Evolutionary conservation across 75 land plant genomes (phyloP), one percentile per base, ranked within the genome.

Genomic region (Isoetes taiwanensis): DNA sequence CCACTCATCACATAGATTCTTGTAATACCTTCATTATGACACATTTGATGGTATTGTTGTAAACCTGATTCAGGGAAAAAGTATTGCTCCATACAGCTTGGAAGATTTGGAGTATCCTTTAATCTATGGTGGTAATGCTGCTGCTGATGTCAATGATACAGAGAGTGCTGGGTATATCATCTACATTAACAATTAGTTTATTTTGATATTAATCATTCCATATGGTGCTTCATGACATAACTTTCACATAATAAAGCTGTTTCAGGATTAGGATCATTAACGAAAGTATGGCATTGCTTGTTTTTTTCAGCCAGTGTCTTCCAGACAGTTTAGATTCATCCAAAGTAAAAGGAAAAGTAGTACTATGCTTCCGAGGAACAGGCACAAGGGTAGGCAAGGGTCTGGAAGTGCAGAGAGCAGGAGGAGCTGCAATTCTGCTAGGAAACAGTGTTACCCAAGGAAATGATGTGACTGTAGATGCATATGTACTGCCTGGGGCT

Each of bases 31-130:
- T 78, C 29, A 78, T 73, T 24, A 74, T 71, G 6, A 71, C 61
- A 1, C 23, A 52, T 8, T 25, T 56, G 12, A 30, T 34, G n/a
- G 11, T 38, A n/a, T n/a, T n/a, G n/a, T n/a, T n/a, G n/a, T n/a
- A n/a, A n/a, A n/a, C n/a, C n/a, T n/a, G n/a, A n/a, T n/a, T n/a
- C 73, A 88, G 85, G 90, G 85, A 14, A 64, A 78, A 69, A 63
- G 77, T 24, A 70, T 81, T 11, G 70, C 95, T 10, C 71, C 79
- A 4, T 59, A 57, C 39, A 64, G 66, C 38, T 53, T 84, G 40
- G 30, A 68, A 28, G 70, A 67, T 0, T 58, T 50, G 52, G 58
- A 66, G 12, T 81, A 78, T 42, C 85, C 89, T 32, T 70, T 84
- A n/a, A 79, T 54, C 2, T 64, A 63, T 30, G 79, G 63, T 25